These are phyloP conservation scores for Atkinsonella texensis DNA, from an alignment of 2,329 filamentous ascomycete genomes.

Conservation along the genomic window DNA sequence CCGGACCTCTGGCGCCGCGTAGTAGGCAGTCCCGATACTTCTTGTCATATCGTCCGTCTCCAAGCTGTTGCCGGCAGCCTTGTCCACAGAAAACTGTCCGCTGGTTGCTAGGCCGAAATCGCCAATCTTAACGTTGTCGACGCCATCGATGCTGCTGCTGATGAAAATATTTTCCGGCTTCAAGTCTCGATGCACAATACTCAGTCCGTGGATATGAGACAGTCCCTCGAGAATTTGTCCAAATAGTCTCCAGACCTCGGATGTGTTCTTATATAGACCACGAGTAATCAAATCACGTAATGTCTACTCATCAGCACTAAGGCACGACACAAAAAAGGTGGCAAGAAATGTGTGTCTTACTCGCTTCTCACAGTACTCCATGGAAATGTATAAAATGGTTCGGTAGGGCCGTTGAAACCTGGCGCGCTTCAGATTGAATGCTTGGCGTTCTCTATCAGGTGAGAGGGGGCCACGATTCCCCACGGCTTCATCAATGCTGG, in stretches of 20 bases:
- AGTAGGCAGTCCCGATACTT: slow-evolving; percentile 69
- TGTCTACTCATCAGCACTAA: slow-evolving; percentile 35
- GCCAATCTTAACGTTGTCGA: slow-evolving; percentile 86
- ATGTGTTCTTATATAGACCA: slow-evolving; percentile 58
- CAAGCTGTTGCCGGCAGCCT: slow-evolving; percentile 25
- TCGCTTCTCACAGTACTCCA: slow-evolving; percentile 95
- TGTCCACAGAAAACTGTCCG: slow-evolving; percentile 60
- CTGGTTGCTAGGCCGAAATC: slow-evolving; percentile 93
- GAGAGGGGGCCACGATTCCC: slow-evolving; percentile 15
- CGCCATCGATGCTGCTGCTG: slow-evolving; percentile 50
- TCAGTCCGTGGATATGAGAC: slow-evolving; percentile 76
- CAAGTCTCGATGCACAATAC: slow-evolving; percentile 89
- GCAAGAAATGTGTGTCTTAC: slow-evolving; percentile 29
- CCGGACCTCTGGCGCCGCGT: slow-evolving; percentile 84
- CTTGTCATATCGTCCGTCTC: slow-evolving; percentile 55
- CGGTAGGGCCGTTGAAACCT: slow-evolving; percentile 41
- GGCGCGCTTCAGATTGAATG: slow-evolving; percentile 18
- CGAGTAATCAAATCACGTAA: slow-evolving; percentile 76
- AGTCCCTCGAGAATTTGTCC: slow-evolving; percentile 85
- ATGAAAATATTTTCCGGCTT: slow-evolving; percentile 99
- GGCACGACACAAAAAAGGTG: not conserved
- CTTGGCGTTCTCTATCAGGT: slow-evolving; percentile 19
- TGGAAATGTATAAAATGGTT: slow-evolving; percentile 88
- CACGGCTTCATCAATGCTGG: slow-evolving; percentile 20
- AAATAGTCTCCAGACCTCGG: slow-evolving; percentile 82